phyloP scores from a whole-genome alignment of 257 asterid species.

The Eustoma russellianum region DNA sequence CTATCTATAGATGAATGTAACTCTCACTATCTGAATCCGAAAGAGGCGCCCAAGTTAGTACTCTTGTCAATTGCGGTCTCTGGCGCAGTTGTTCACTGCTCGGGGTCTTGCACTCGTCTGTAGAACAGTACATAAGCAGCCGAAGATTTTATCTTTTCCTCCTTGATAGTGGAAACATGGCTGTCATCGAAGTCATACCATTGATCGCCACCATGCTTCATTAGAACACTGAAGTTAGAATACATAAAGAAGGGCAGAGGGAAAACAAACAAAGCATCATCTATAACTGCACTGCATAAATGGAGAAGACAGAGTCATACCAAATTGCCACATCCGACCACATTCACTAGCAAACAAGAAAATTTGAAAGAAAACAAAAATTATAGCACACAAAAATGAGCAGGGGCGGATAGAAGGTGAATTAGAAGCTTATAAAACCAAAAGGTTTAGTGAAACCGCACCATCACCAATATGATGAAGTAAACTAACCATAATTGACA shows the following conservation, averaged over 20 bases:
- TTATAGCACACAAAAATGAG: no score
- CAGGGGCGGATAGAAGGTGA: no score
- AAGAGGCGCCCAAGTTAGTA: conserved; percentile 20
- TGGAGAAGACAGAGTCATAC: no score
- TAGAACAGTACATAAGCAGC: conserved; percentile 84
- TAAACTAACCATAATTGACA: no score
- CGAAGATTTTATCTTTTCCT: conserved; percentile 77
- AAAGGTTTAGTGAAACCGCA: no score
- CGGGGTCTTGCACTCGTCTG: conserved; percentile 59
- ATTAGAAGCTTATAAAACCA: no score
- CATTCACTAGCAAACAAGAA: background rate
- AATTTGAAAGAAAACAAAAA: no score
- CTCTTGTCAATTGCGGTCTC: no score
- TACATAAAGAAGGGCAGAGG: background rate
- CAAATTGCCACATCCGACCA: background rate
- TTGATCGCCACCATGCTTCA: conserved; percentile 71
- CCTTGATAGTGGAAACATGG: conserved; percentile 57
- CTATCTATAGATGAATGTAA: background rate
- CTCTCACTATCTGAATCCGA: conserved; percentile 15
- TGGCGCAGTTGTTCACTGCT: conserved; percentile 18
- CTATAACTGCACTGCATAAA: background rate
- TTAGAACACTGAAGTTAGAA: conserved; percentile 11
- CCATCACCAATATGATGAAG: no score
- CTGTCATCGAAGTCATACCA: conserved; percentile 95
- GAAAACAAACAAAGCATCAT: background rate